These are phyloP conservation scores for Fusarium odoratissimum DNA, from an alignment of 2,329 filamentous ascomycete species.

Conservation along the genomic window DNA sequence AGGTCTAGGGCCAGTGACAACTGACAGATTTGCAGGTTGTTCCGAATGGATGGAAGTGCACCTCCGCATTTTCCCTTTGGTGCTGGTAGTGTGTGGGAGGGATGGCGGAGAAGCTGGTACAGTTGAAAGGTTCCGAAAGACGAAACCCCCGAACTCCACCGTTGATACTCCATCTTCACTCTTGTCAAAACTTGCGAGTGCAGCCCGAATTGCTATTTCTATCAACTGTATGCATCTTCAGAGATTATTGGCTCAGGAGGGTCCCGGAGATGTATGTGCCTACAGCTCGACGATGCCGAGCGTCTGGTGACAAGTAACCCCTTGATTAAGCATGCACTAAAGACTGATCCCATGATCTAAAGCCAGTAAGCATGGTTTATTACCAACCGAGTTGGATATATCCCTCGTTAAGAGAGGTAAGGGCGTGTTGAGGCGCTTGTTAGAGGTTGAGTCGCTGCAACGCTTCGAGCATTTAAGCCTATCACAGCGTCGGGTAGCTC, in stretches of 20 bases:
- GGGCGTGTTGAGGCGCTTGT: slow-evolving; percentile 10
- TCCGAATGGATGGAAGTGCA: background rate
- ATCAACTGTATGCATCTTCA: background rate
- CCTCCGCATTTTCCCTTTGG: slow-evolving; percentile 4
- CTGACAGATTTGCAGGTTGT: slow-evolving; percentile 2
- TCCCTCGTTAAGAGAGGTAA: slow-evolving; percentile 14
- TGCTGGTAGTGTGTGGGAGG: background rate
- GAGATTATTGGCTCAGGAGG: background rate
- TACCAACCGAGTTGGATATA: slow-evolving; percentile 16
- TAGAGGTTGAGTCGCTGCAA: slow-evolving; percentile 18
- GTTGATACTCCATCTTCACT: too few relatives aligned
- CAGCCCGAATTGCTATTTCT: background rate
- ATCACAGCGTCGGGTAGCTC: background rate
- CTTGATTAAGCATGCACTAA: slow-evolving; percentile 26
- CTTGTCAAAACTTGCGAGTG: background rate
- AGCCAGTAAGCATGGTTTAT: background rate
- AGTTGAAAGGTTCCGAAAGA: background rate
- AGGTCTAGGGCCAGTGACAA: background rate
- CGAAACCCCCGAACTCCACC: background rate
- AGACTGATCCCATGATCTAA: slow-evolving; percentile 26
- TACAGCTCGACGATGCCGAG: background rate
- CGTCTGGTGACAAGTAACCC: slow-evolving; percentile 17
- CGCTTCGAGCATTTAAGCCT: background rate
- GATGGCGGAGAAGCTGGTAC: background rate
- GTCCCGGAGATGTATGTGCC: background rate